Evolutionary conservation across 306 rosid species (phyloP), one percentile per base, ranked within the genome.

Genomic region (Canavalia ensiformis): DNA sequence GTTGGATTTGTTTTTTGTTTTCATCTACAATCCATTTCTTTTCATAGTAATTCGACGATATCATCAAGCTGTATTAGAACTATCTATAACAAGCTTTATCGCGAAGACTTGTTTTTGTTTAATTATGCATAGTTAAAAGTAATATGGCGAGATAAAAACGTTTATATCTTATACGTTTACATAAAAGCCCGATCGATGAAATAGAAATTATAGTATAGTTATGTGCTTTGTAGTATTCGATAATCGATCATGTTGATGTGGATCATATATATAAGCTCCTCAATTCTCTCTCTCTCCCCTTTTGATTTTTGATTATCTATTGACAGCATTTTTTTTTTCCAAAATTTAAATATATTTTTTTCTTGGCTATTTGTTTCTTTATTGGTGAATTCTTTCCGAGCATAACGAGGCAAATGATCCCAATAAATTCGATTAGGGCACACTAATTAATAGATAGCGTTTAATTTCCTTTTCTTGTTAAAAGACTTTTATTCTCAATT

Each of bases 311-410:
- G 4, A 37, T 47, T 6, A 3, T 52, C 57, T 12, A 75, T 9
- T 2, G 3, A 71, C 18, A 63, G 4, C 10, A 10, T 7, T 64
- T 33, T 66, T 81, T 74, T 74, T 81, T 74, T 74, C 69, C 80
- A 73, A 54, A 52, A 63, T 50, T 51, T 6, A 35, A 77, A 47
- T 11, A 46, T 46, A 42, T 47, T 9, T 42, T 1, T 29, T 18
- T 1, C 33, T 58, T 12, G 33, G 74, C 41, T 54, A 54, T 67
- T 60, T 35, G 33, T 29, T 5, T 60, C 73, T 49, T 37, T 11
- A 8, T 13, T 4, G 1, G 5, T 45, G 12, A 79, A 2, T 37
- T 11, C 12, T 60, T 60, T 71, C 70, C 64, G 31, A 65, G 58
- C n/a, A 52, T 54, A 30, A 34, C n/a, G 11, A 47, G 41, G 63